phyloP scores from a whole-genome alignment of 495 filamentous ascomycete genomes.

The Cladorrhinum samala region DNA sequence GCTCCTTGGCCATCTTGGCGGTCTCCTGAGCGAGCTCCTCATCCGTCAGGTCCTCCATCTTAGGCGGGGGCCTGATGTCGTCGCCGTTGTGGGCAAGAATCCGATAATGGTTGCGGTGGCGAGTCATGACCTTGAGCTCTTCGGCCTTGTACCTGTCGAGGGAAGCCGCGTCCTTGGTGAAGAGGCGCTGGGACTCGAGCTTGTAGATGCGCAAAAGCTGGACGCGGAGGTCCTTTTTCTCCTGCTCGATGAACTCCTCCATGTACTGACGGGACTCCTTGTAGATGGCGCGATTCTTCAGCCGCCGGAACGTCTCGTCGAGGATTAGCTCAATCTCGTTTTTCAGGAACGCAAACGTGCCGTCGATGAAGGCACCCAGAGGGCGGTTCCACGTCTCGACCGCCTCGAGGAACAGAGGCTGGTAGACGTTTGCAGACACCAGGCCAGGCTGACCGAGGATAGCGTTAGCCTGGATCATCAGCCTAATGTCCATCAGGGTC shows the following conservation, averaged over 20 bases:
- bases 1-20: conserved; percentile 19
- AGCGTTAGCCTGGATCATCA: conserved; percentile 30
- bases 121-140: conserved; percentile 30
- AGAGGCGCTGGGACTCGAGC: conserved; percentile 35
- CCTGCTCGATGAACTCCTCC: conserved; percentile 27
- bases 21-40: conserved; percentile 29
- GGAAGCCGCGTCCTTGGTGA: conserved; percentile 35
- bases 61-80: conserved; percentile 19
- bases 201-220: conserved; percentile 31
- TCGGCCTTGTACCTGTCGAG: conserved; percentile 31
- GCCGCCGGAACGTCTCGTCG: conserved; percentile 26
- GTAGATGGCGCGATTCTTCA: conserved; percentile 38
- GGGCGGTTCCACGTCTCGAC: conserved; percentile 32
- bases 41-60: conserved; percentile 37
- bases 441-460: conserved; percentile 40
- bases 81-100: conserved; percentile 20
- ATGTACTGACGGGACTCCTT: conserved; percentile 29
- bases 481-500: conserved; percentile 30
- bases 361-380: conserved; percentile 28
- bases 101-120: conserved; percentile 33
- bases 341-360: conserved; percentile 30
- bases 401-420: conserved; percentile 32
- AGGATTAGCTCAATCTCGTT: conserved; percentile 26
- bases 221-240: conserved; percentile 18
- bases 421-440: conserved; percentile 36